Evolutionary conservation across 768 basidiomycete genomes (phyloP).

Genomic region (Lactarius quietus): DNA sequence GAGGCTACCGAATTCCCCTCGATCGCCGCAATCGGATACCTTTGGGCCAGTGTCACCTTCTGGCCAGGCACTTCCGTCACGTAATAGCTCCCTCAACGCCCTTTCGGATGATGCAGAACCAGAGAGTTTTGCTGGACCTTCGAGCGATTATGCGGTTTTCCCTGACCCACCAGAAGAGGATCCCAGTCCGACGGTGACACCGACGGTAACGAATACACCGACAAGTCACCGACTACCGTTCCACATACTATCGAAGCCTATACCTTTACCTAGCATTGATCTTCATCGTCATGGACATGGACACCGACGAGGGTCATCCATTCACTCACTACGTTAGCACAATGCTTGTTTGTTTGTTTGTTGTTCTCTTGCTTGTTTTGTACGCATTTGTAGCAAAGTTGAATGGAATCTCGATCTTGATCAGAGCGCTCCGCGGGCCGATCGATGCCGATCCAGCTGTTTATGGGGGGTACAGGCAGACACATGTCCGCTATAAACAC

Average conservation of each 20-base stretch:
- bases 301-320: slow-evolving; percentile 45
- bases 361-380: slow-evolving; percentile 5
- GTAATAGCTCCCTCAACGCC: slow-evolving; percentile 41
- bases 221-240: slow-evolving; percentile 47
- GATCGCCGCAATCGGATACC: slow-evolving; percentile 32
- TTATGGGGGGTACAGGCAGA: neutral
- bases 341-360: slow-evolving; percentile 11
- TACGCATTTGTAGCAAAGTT: neutral
- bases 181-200: slow-evolving; percentile 29
- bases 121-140: slow-evolving; percentile 58
- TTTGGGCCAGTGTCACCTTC: slow-evolving; percentile 36
- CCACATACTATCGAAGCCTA: slow-evolving; percentile 58
- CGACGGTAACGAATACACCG: slow-evolving; percentile 23
- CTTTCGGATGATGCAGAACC: slow-evolving; percentile 42
- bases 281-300: slow-evolving; percentile 32
- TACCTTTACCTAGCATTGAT: slow-evolving; percentile 37
- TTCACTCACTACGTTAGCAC: slow-evolving; percentile 30
- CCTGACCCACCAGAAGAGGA: slow-evolving; percentile 58
- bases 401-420: neutral
- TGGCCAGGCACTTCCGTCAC: slow-evolving; percentile 55
- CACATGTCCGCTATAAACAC: neutral
- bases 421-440: neutral
- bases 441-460: neutral
- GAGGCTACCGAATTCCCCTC: slow-evolving; percentile 40
- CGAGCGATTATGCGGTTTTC: slow-evolving; percentile 66